phyloP scores from a whole-genome alignment of 2,329 filamentous ascomycete genomes.

The Nemania serpens region DNA sequence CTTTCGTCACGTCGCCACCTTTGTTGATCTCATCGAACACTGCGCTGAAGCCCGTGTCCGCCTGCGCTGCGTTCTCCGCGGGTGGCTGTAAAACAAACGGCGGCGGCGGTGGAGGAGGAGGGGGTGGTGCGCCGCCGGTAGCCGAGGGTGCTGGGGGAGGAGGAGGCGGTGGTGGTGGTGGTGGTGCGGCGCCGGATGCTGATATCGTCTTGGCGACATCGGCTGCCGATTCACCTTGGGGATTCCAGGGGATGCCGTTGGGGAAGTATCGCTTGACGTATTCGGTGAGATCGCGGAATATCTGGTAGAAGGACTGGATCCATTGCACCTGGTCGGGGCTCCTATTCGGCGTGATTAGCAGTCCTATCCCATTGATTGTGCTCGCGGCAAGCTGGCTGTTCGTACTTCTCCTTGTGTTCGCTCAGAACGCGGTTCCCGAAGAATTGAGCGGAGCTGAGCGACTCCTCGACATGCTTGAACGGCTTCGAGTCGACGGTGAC shows the following conservation, averaged over 20 bases:
- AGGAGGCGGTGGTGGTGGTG: slow-evolving; percentile 65
- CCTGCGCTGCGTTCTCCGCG: slow-evolving; percentile 53
- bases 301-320: slow-evolving; percentile 88
- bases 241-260: slow-evolving; percentile 85
- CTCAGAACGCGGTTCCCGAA: slow-evolving; percentile 94
- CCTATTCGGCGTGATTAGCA: slow-evolving; percentile 30
- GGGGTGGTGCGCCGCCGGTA: slow-evolving; percentile 63
- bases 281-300: slow-evolving; percentile 81
- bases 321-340: slow-evolving; percentile 83
- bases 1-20: slow-evolving; percentile 84
- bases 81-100: slow-evolving; percentile 73
- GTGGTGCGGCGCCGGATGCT: slow-evolving; percentile 44
- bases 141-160: slow-evolving; percentile 56
- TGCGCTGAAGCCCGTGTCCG: slow-evolving; percentile 71
- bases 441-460: slow-evolving; percentile 83
- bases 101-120: slow-evolving; percentile 62
- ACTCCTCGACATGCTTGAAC: slow-evolving; percentile 82
- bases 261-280: slow-evolving; percentile 86
- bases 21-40: slow-evolving; percentile 93
- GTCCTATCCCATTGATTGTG: neutral
- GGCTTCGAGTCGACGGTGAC: slow-evolving; percentile 84
- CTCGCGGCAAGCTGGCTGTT: neutral
- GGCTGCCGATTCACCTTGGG: slow-evolving; percentile 71
- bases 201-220: slow-evolving; percentile 68
- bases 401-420: slow-evolving; percentile 75